phyloP scores from a whole-genome alignment of 2,329 filamentous ascomycete genomes.

The Dichotomopilus funicola region DNA sequence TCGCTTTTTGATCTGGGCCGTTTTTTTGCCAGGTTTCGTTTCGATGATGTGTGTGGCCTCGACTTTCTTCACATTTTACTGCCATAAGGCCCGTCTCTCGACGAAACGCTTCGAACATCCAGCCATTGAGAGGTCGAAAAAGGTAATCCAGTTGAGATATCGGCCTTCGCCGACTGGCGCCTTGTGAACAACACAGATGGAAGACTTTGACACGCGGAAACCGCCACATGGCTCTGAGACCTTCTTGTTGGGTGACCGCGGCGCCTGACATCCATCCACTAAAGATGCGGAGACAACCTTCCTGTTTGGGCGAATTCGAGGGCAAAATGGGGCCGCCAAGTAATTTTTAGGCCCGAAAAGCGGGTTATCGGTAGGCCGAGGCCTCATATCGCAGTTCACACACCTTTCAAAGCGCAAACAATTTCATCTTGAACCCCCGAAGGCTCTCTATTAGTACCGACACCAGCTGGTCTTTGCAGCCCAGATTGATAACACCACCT shows the following conservation, averaged over 20 bases:
- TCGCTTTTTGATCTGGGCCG: neutral
- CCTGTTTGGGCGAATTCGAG: conserved; percentile 5
- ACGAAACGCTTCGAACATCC: neutral
- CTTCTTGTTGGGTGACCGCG: conserved; percentile 10
- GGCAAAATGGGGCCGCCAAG: conserved; percentile 7
- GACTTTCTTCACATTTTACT: neutral
- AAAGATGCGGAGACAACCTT: conserved; percentile 8
- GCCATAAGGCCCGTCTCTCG: too few species aligned
- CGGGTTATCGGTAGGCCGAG: too few species aligned
- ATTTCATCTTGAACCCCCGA: neutral
- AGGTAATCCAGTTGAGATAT: neutral
- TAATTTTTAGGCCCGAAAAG: neutral
- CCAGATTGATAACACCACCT: too few species aligned
- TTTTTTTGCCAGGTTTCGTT: neutral
- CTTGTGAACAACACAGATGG: neutral
- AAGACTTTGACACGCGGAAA: conserved; percentile 2
- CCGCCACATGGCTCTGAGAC: neutral
- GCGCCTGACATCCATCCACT: neutral
- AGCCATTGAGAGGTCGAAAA: neutral
- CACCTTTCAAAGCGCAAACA: neutral
- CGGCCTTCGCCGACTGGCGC: conserved; percentile 16
- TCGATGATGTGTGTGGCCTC: neutral
- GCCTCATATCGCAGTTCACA: too few species aligned
- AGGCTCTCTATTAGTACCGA: neutral
- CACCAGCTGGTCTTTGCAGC: too few species aligned